Base-by-base conservation (phyloP, 1,284 basidiomycete species). In the Puccinia brachypodii region DNA sequence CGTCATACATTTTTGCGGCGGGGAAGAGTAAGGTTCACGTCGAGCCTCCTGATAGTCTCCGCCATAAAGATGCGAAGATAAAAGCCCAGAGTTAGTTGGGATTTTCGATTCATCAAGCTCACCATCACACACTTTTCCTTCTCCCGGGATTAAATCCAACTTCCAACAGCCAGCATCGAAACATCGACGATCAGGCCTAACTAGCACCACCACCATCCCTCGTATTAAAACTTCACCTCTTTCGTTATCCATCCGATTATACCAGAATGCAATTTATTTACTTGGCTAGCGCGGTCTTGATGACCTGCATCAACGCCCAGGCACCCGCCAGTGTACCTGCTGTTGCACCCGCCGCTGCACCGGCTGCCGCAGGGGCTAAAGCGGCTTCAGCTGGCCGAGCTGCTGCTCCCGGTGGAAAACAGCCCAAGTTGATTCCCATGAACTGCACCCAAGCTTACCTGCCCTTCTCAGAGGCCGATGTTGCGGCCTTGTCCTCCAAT, bases 401-500 rank as follows among this genome's bases (percentile, higher is more conserved):
- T 44, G 42, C 68, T 47, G 28, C 69, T 38, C 33, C 69, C 13
- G 69, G 28, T 36, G 28, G 14, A 8, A 47, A 47, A 50, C 73
- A 42, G 13, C 74, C 74, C 42, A 76, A 38, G 3, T 4, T 64
- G 16, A 64, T 62, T 60, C 19, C 53, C 33, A 64, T 64, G 74
- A 44, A 76, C 14, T 76, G 74, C 13, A 76, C 56, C 25, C 74
- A 76, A 64, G 74, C 74, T 28, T 76, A 42, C 74, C 40, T 76
- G 56, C 74, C 74, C 38, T 62, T 76, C 74, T 76, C 74, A 6
- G 74, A 76, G 60, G 74, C 74, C 58, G 74, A 76, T 28, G 28
- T 76, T 25, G 74, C 74, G 0, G 74, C 74, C 58, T 33, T 76
- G 74, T 62, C 56, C 13, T 42, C 74, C 11, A 76, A 60, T 31